Base-by-base conservation (phyloP, 148 eudicot species). In the Rheum nobile region DNA sequence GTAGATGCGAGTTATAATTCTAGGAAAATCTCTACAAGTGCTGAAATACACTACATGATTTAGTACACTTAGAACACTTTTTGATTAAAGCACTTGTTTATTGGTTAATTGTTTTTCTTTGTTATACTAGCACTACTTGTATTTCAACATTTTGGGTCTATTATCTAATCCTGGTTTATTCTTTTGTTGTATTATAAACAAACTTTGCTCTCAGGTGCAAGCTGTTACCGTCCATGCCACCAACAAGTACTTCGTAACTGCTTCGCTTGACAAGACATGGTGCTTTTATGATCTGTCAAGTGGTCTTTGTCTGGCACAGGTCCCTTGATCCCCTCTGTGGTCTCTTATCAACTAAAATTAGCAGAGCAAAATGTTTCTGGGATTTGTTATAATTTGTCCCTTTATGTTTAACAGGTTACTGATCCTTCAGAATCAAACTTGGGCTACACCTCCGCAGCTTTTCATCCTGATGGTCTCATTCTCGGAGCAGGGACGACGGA, bases 391-490 rank as follows among this genome's bases (percentile, higher is more conserved):
- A 22, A 71, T 44, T 35, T 10, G 17, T 76, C 57, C 48, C 13
- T 63, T 22, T 22, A 12, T 55, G 4, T 52, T 57, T 74, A 75
- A 71, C 82, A 94, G 98, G 98, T 91, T 70, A 78, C 85, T 24
- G 97, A 95, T 78, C 69, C 89, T n/a, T 81, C 96, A 5, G 96
- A 88, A 65, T 32, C 70, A 65, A 65, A 65, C 39, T 34, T 65
- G 73, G 98, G 97, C 65, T 91, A 91, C 79, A 87, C 98, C 31
- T 91, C 98, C 82, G 96, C 97, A 32, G 88, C 97, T 74, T 95
- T 95, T 78, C 97, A 95, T 77, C 98, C 98, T 2, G 97, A 95
- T 85, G 98, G 98, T 80, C 98, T 91, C 77, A 95, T 95, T 80
- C 88, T 95, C 44, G 98, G 98, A 82, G 90, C 97, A 32, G 97